These are phyloP conservation scores for Malbranchea cinnamomea DNA, from an alignment of 2,329 filamentous ascomycete genomes.

Conservation along the genomic window DNA sequence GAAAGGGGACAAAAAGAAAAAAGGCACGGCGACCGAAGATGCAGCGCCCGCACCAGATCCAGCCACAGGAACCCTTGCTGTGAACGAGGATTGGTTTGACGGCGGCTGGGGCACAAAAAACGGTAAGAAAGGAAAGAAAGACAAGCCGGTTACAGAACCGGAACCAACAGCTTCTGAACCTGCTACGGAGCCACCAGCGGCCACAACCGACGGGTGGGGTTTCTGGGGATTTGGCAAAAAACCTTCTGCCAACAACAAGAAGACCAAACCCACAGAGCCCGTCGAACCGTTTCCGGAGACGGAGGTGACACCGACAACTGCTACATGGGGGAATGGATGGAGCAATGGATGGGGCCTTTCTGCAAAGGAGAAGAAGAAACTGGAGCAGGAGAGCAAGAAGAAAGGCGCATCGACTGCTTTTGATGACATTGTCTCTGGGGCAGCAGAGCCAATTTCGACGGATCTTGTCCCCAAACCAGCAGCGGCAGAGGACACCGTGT, in stretches of 20 bases:
- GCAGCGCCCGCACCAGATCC: slow-evolving; percentile 20
- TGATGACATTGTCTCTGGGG: slow-evolving; percentile 14
- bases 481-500: slow-evolving; percentile 14
- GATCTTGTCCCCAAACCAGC: slow-evolving; percentile 8
- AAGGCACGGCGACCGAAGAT: slow-evolving; percentile 19
- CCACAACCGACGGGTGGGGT: slow-evolving; percentile 3
- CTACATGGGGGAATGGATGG: no score
- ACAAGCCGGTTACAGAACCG: no score
- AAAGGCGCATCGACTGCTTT: slow-evolving; percentile 22
- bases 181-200: no score
- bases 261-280: slow-evolving; percentile 2
- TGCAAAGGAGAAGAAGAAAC: slow-evolving; percentile 34
- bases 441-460: slow-evolving; percentile 11
- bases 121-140: no score
- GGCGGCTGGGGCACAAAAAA: no score
- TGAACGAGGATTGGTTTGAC: no score
- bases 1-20: slow-evolving; percentile 34
- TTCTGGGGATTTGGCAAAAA: slow-evolving; percentile 7
- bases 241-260: slow-evolving; percentile 6
- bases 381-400: slow-evolving; percentile 32
- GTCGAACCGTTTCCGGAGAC: slow-evolving; percentile 26
- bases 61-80: no score
- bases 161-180: no score
- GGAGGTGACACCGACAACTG: no score
- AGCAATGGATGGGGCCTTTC: slow-evolving; percentile 24